phyloP scores from a whole-genome alignment of 2,329 filamentous ascomycete species.

The Arthrocladium fulminans region DNA sequence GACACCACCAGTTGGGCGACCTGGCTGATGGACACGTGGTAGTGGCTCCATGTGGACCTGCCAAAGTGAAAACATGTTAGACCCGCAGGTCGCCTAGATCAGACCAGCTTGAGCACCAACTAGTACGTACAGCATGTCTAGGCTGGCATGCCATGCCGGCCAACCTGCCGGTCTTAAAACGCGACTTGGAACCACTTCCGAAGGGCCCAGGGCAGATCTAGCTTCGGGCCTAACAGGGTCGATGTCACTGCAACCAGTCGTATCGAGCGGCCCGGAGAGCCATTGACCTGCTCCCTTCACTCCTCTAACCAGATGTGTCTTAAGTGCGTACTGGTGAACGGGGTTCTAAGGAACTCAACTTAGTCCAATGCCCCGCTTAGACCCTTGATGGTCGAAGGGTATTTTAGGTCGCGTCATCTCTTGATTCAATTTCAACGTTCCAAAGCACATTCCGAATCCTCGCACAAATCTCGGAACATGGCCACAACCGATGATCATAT shows the following conservation, averaged over 20 bases:
- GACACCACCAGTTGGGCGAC: background rate
- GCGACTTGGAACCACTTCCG: background rate
- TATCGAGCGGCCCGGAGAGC: background rate
- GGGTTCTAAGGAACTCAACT: background rate
- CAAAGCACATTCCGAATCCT: background rate
- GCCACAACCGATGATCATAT: background rate
- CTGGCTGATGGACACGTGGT: too few relatives aligned
- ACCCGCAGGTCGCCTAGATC: too few relatives aligned
- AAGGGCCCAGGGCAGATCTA: background rate
- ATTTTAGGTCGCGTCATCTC: background rate
- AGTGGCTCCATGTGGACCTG: background rate
- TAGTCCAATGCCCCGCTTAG: background rate
- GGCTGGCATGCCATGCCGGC: too few relatives aligned
- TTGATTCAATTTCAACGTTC: background rate
- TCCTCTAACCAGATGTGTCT: too few relatives aligned
- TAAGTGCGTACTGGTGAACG: background rate
- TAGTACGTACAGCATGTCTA: too few relatives aligned
- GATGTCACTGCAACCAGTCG: background rate
- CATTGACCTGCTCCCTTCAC: background rate
- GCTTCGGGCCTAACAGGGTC: background rate
- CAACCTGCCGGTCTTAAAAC: too few relatives aligned
- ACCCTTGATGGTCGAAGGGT: background rate
- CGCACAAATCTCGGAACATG: background rate
- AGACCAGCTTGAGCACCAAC: too few relatives aligned
- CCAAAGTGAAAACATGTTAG: too few relatives aligned